These are phyloP conservation scores for Populus hybrid DNA, from an alignment of 441 rosid genomes.

Conservation along the genomic window DNA sequence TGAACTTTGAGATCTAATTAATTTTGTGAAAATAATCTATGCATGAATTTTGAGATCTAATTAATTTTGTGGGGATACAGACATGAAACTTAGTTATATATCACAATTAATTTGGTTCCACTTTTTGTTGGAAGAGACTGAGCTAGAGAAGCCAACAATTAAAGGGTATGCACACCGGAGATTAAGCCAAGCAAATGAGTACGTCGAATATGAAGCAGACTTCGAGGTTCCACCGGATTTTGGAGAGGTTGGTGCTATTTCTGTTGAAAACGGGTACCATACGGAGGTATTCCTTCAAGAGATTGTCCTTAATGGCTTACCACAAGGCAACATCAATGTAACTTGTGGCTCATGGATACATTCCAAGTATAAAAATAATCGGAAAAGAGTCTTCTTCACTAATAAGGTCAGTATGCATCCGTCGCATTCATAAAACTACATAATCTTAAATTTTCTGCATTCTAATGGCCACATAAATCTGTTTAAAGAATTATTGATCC, in stretches of 20 bases:
- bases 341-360: conserved; percentile 56
- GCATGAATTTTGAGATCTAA: background rate
- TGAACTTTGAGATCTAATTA: no score
- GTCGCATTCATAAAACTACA: no score
- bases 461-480: no score
- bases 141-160: conserved; percentile 35
- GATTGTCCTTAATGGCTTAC: conserved; percentile 40
- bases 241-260: conserved; percentile 58
- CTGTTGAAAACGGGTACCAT: conserved; percentile 58
- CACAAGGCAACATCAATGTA: conserved; percentile 31
- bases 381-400: conserved; percentile 57
- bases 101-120: background rate
- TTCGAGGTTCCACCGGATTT: conserved; percentile 47
- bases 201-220: conserved; percentile 42
- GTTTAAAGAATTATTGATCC: no score
- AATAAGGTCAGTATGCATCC: conserved; percentile 36
- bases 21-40: no score
- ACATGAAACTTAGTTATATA: background rate
- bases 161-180: conserved; percentile 42
- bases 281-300: conserved; percentile 50
- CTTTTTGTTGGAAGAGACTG: conserved; percentile 25
- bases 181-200: conserved; percentile 11
- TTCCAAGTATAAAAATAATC: conserved; percentile 39
- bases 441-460: no score
- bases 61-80: background rate